phyloP scores from a whole-genome alignment of 345 rosid genomes.

The Odontarrhena argentea region DNA sequence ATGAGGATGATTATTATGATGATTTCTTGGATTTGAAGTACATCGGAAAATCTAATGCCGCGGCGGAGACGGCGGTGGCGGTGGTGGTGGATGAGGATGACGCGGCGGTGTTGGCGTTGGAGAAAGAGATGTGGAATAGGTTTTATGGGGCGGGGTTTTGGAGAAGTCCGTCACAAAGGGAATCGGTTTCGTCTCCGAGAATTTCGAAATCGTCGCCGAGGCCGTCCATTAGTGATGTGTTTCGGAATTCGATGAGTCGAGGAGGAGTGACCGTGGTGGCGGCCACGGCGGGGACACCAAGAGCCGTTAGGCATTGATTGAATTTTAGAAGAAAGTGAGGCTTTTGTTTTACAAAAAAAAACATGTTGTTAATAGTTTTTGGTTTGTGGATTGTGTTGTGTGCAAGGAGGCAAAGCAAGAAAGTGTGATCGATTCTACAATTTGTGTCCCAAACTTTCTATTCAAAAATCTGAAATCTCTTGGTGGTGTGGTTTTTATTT shows the following conservation, averaged over 20 bases:
- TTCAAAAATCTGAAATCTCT: background rate
- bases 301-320: slow-evolving; percentile 31
- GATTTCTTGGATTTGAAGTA: slow-evolving; percentile 28
- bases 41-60: slow-evolving; percentile 22
- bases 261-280: slow-evolving; percentile 22
- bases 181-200: slow-evolving; percentile 35
- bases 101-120: slow-evolving; percentile 49
- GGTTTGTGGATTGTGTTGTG: slow-evolving; percentile 3
- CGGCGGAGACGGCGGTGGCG: slow-evolving; percentile 34
- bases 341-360: too few species aligned
- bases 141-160: slow-evolving; percentile 68
- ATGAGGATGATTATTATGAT: slow-evolving; percentile 23
- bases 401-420: background rate
- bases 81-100: slow-evolving; percentile 42
- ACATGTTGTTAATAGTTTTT: slow-evolving; percentile 30
- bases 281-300: slow-evolving; percentile 23
- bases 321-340: background rate
- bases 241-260: slow-evolving; percentile 10
- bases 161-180: slow-evolving; percentile 67
- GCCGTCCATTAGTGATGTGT: slow-evolving; percentile 26
- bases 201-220: slow-evolving; percentile 30
- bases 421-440: slow-evolving; percentile 12
- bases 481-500: slow-evolving; percentile 21
- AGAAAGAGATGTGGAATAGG: slow-evolving; percentile 67
- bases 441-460: background rate